Base-by-base conservation (phyloP, 495 filamentous ascomycete species). In the Chaetomium cochliodes region DNA sequence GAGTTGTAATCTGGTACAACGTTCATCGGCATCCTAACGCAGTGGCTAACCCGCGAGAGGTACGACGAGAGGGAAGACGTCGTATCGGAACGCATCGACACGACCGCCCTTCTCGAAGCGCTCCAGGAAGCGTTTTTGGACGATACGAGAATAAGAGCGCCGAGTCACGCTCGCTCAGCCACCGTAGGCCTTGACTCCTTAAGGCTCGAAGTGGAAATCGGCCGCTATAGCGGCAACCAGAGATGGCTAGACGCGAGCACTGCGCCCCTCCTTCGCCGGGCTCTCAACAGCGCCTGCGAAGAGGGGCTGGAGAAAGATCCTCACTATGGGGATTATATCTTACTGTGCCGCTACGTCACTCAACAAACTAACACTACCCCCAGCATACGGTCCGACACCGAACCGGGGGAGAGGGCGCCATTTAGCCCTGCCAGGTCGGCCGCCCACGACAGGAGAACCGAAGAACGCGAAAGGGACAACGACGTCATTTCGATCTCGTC, bases 401-500 rank as follows among this genome's bases (percentile, higher is more conserved):
- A n/a, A 13, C 42, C 42, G 42, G 18, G 13, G 12, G 42, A 13
- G 18, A 12, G 42, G 42, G 18, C 42, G 30, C 30, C 30, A 33
- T 33, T 33, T 33, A 33, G 30, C 30, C 30, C 30, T 33, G 30
- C 30, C 30, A 33, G 30, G 30, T 33, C 30, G 30, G 30, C 18
- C 42, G 42, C 42, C 18, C 42, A n/a, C 42, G 18, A n/a, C 42
- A 46, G 9, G 42, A 46, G 12, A 46, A 46, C 42, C 12, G 12
- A 46, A 13, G 18, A 46, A n/a, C 42, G 42, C 18, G 42, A n/a
- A 46, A 15, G 12, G 42, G 42, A 13, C 42, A 46, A 46, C 42
- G 42, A 46, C 42, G 42, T 46, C 42, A 46, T 46, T n/a, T 46
- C 42, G 12, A 46, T 46, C 42, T 46, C 42, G 42, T 46, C 42